Evolutionary conservation across 345 rosid species (phyloP), one percentile per base, ranked within the genome.

Genomic region (Salix brachista): DNA sequence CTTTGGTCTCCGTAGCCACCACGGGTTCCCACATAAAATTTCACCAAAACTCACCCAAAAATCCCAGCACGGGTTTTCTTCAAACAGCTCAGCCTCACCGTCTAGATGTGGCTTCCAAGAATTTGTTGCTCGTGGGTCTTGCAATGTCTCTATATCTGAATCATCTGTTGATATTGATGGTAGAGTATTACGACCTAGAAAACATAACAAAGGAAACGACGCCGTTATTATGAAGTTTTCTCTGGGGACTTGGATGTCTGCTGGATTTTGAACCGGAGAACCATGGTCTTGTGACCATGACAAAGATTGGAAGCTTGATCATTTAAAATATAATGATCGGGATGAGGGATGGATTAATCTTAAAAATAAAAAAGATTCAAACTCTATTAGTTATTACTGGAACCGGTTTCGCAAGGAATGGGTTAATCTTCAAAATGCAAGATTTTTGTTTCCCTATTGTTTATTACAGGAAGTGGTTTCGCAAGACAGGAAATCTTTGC

Each of bases 281-380:
- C 93, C 58, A 95, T 91, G 80, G 90, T 94, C 52, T 90, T 91
- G 83, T 82, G 91, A 87, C 73, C 92, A 91, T 76, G 92, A 95
- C 81, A 79, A 80, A 54, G 93, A 85, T 71, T 89, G 79, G 83
- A 91, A 87, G 75, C 91, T 87, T 83, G 97, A 95, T 84, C 99
- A 95, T 83, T 86, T 93, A 62, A 92, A 90, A 79, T 95, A 95
- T 88, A 97, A 95, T 83, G 99, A 95, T 79, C 94, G 97, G 6
- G 99, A 95, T 82, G 97, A 95, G 81, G 99, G 93, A 81, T 95
- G 99, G 99, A 90, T 95, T 50, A 80, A 87, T 79, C 89, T 95
- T 69, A 87, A 85, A 71, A 89, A 83, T 82, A 96, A 95, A 87
- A 87, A 34, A 34, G 93, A 84, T 90, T 93, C 76, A 95, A 95